phyloP scores from a whole-genome alignment of 768 basidiomycete genomes.

The Boletus vinaceobasis region DNA sequence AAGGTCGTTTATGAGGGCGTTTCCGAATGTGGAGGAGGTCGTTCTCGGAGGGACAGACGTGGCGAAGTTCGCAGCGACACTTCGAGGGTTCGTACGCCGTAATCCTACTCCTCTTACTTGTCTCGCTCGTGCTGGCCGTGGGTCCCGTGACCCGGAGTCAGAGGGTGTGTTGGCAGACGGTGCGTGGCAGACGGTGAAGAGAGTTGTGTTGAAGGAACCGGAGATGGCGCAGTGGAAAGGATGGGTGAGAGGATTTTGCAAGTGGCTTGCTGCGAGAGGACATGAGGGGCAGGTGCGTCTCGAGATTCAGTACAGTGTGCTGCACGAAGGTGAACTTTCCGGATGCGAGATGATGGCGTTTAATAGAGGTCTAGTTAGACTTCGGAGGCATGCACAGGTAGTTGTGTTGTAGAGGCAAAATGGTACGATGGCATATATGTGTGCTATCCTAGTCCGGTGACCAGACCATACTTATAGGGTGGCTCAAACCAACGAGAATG shows the following conservation, averaged over 20 bases:
- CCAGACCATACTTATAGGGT: no score
- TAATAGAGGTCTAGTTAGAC: no score
- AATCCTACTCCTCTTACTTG: no score
- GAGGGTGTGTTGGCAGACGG: conserved; percentile 5
- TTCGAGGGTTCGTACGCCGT: conserved; percentile 11
- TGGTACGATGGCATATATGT: no score
- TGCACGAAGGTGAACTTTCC: neutral
- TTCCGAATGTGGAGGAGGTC: conserved; percentile 14
- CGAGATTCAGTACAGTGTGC: neutral
- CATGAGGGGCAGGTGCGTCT: conserved; percentile 13
- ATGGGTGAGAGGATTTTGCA: conserved; percentile 14
- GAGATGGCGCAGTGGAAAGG: conserved; percentile 9
- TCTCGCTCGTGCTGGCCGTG: no score
- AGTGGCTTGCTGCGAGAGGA: conserved; percentile 18
- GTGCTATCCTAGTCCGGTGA: no score
- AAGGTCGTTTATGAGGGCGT: conserved; percentile 13
- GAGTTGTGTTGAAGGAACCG: conserved; percentile 8
- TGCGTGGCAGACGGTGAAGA: conserved; percentile 9
- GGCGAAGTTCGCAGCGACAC: conserved; percentile 7
- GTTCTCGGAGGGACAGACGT: conserved; percentile 14
- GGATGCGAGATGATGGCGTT: neutral
- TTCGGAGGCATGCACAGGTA: no score
- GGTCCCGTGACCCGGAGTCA: no score
- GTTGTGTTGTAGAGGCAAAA: no score
- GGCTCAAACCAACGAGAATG: no score